Percentiles rank a stretch among this genome's conserved stretches.
These are phyloP conservation scores for Capillidium heterosporum DNA, from an alignment of 371 early-diverging fungal genomes.

Conservation along the genomic window DNA sequence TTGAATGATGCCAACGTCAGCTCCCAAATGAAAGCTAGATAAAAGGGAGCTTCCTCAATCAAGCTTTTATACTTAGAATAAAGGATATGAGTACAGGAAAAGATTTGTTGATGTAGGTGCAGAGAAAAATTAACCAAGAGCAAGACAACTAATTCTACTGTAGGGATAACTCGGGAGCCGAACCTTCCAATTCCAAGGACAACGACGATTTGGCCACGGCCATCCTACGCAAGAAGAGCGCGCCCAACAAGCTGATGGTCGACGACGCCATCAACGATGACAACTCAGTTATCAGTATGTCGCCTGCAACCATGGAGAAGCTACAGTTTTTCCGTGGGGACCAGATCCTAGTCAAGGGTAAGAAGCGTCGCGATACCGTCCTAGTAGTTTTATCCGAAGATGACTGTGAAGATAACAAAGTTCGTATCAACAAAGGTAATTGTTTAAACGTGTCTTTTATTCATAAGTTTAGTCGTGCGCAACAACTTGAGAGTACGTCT, in stretches of 20 bases:
- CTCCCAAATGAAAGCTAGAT: too few species aligned
- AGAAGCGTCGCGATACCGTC: constrained; percentile 94
- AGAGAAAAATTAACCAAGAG: too few species aligned
- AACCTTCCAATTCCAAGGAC: constrained; percentile 26
- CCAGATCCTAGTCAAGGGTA: constrained; percentile 93
- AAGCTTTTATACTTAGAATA: too few species aligned
- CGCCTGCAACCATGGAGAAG: constrained; percentile 83
- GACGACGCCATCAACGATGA: constrained; percentile 95
- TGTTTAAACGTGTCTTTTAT: not conserved
- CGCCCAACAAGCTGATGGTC: constrained; percentile 93
- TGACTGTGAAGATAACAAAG: constrained; percentile 78
- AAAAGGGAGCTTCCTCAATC: too few species aligned
- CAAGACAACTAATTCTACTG: too few species aligned
- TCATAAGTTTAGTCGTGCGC: constrained; percentile 51
- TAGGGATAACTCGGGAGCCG: constrained; percentile 20
- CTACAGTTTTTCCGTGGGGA: constrained; percentile 89
- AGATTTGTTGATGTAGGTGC: too few species aligned
- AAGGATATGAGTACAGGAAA: too few species aligned
- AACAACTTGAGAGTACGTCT: constrained; percentile 93
- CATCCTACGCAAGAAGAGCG: constrained; percentile 83
- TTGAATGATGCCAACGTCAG: too few species aligned
- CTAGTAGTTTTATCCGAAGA: constrained; percentile 87
- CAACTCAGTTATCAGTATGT: constrained; percentile 81
- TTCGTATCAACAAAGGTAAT: constrained; percentile 79
- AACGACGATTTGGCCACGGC: constrained; percentile 77